Conservation (phyloP, 169 alveolate species). For the Amoebophrya sp. region DNA sequence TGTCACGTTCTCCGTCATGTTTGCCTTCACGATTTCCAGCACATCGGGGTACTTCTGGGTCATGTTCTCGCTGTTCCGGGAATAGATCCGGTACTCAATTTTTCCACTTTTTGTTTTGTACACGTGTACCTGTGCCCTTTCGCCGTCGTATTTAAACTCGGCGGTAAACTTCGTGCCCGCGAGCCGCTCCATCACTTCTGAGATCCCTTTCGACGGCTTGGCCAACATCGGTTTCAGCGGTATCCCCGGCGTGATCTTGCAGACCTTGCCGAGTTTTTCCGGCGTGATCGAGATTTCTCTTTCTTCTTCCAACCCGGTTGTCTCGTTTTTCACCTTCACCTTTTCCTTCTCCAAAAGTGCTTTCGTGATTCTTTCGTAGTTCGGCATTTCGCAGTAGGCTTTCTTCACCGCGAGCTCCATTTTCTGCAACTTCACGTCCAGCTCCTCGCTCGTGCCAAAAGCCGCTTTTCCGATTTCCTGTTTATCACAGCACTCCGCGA, state of each 20-base stretch:
- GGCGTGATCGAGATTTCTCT: neutral
- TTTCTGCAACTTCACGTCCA: neutral
- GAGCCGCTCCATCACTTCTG: constrained; percentile 77
- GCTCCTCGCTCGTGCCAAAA: neutral
- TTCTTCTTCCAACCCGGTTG: too few relatives aligned
- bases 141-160: constrained; percentile 87
- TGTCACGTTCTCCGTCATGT: neutral
- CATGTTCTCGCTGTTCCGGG: constrained; percentile 54
- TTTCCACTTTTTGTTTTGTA: neutral
- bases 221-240: constrained; percentile 99
- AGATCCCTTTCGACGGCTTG: constrained; percentile 80
- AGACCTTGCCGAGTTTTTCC: neutral
- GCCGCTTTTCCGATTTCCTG: neutral
- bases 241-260: constrained; percentile 82
- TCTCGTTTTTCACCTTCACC: neutral
- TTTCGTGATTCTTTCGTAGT: neutral
- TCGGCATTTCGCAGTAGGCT: neutral
- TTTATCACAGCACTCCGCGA: neutral
- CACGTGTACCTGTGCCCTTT: constrained; percentile 83
- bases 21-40: constrained; percentile 20
- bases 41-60: constrained; percentile 54
- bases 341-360: neutral
- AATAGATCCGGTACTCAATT: constrained; percentile 51
- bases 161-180: constrained; percentile 88
- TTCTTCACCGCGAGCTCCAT: neutral